These are phyloP conservation scores for Angomonas deanei DNA, from an alignment of 208 protist genomes.

Conservation along the genomic window DNA sequence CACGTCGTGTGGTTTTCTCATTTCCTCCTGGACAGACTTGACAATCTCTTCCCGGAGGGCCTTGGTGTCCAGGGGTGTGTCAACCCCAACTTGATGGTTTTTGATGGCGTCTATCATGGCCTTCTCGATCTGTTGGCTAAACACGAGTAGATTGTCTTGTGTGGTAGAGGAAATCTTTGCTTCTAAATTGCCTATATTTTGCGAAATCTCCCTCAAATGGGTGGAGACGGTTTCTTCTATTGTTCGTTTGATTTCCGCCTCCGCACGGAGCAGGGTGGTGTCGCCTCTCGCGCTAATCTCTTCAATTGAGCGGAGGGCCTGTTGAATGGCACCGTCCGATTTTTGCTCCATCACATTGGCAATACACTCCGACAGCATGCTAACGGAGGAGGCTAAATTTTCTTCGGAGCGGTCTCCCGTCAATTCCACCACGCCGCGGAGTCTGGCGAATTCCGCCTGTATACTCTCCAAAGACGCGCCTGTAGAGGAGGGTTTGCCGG, in stretches of 20 bases:
- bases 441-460: neutral
- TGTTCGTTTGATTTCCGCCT: neutral
- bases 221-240: neutral
- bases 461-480: neutral
- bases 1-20: constrained; percentile 52
- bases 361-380: neutral
- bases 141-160: neutral
- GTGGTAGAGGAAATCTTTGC: neutral
- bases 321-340: neutral
- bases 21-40: constrained; percentile 36
- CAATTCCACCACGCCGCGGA: neutral
- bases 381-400: neutral
- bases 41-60: constrained; percentile 43
- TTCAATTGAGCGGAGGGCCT: neutral
- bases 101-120: neutral
- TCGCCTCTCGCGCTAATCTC: neutral
- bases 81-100: constrained; percentile 2
- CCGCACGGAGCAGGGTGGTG: neutral
- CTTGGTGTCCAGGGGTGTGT: constrained; percentile 15
- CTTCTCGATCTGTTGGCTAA: neutral
- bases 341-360: neutral
- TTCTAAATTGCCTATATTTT: neutral
- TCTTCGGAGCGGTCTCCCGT: neutral
- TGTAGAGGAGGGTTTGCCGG: neutral
- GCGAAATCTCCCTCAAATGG: neutral